phyloP scores from a whole-genome alignment of 352 stramenopile genomes.

The Aphanomyces astaci region DNA sequence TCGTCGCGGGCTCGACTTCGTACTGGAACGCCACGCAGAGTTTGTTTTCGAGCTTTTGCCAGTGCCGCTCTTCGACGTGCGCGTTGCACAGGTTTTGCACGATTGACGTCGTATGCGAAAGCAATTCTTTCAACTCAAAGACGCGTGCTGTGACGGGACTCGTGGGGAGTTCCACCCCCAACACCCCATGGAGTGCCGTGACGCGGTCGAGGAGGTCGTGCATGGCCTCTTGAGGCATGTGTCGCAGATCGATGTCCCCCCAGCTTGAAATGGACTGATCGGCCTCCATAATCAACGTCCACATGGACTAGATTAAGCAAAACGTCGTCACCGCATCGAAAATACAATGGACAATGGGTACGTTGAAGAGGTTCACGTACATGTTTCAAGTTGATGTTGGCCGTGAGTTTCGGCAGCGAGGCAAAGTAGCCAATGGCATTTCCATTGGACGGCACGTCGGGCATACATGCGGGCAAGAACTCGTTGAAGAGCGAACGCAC shows the following conservation, averaged over 20 bases:
- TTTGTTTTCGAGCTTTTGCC: constrained; percentile 66
- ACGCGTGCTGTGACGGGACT: constrained; percentile 34
- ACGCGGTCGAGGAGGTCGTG: constrained; percentile 26
- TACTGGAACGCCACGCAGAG: constrained; percentile 38
- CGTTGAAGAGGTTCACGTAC: background rate
- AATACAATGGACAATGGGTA: too few relatives aligned
- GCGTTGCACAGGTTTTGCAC: constrained; percentile 59
- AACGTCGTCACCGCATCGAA: too few relatives aligned
- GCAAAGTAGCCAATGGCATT: background rate
- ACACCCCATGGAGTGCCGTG: constrained; percentile 23
- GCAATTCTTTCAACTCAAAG: constrained; percentile 31
- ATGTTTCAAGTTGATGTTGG: constrained; percentile 10
- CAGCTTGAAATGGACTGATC: constrained; percentile 38
- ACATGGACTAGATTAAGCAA: constrained; percentile 31
- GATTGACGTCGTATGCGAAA: constrained; percentile 42
- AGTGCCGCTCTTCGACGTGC: constrained; percentile 49
- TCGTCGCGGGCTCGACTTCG: background rate
- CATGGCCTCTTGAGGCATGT: constrained; percentile 43
- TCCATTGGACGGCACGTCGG: background rate
- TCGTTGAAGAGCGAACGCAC: constrained; percentile 11
- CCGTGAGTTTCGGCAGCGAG: background rate
- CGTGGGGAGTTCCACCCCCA: constrained; percentile 25
- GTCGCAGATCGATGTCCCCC: constrained; percentile 33
- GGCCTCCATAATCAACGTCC: constrained; percentile 41
- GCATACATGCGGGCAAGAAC: constrained; percentile 5